A percentile compares a stretch with the other conserved stretches of the same genome.
These are phyloP conservation scores for Lyophyllum semitale DNA, from an alignment of 768 basidiomycete species.

Conservation along the genomic window DNA sequence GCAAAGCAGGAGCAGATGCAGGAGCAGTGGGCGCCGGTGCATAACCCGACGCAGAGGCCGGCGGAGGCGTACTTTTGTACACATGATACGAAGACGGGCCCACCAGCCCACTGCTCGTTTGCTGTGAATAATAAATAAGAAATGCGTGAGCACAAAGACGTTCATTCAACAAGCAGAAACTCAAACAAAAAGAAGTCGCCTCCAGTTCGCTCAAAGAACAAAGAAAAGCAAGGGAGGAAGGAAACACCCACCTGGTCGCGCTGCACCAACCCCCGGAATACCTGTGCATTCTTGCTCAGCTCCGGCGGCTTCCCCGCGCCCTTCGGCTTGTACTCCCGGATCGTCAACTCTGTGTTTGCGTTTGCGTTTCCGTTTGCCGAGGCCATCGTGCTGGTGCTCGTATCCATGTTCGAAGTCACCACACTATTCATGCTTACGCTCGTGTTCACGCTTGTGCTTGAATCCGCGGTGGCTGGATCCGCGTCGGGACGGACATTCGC, in stretches of 20 bases:
- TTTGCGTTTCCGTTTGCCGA: background rate
- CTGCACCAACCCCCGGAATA: conserved; percentile 16
- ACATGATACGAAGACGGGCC: conserved; percentile 12
- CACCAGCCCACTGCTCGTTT: conserved; percentile 9
- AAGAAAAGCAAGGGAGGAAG: background rate
- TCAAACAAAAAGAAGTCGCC: background rate
- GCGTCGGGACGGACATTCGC: background rate
- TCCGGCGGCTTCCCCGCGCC: conserved; percentile 16
- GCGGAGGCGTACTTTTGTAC: conserved; percentile 3
- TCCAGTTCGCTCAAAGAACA: background rate
- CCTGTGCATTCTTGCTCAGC: conserved; percentile 18
- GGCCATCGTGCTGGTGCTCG: background rate
- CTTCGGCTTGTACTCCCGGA: conserved; percentile 1
- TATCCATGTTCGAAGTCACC: too few species aligned
- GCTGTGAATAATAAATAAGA: background rate
- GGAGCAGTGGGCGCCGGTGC: conserved; percentile 5
- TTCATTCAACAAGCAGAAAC: background rate
- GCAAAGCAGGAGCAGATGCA: conserved; percentile 1
- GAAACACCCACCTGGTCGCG: conserved; percentile 5
- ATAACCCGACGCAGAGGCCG: background rate
- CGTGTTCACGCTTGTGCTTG: background rate
- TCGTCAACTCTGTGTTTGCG: background rate
- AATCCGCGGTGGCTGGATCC: background rate
- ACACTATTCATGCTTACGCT: background rate
- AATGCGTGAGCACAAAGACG: background rate